Evolutionary conservation across 2,329 filamentous ascomycete genomes (phyloP), one percentile per base, ranked within the genome.

Genomic region (Aspergillus neoniger): DNA sequence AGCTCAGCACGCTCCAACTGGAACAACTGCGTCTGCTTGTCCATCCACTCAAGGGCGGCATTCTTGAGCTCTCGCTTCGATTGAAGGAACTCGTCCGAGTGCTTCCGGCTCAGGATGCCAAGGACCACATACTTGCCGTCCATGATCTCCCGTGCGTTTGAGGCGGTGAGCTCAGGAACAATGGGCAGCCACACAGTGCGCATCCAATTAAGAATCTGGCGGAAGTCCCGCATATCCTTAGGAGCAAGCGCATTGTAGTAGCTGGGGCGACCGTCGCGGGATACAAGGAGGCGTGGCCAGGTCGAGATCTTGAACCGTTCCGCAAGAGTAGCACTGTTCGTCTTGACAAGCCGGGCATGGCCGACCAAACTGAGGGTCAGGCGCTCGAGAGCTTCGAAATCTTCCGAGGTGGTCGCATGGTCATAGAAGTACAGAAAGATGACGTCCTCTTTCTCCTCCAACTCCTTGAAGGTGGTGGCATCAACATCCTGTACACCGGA

Each of bases 361-460:
- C 94, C 95, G 61, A 99, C 92, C 59, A 99, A 84, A 75, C 88
- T 93, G 57, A 98, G 83, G 15, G 92, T 91, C 32, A 99, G 80
- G 41, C 92, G 88, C 64, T 98, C 92, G 47, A 99, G 81, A 21
- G 94, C 93, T 68, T 85, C 83, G 72, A 99, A 96, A 73, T 99
- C 95, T 77, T 99, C 95, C 47, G 83, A 88, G 0, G 92, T 96
- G 2, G 94, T 97, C 12, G 95, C 95, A 68, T 96, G 88, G 73
- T 99, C 95, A 77, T 97, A 99, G 77, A 98, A 96, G 80, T 98
- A 99, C 67, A 96, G 80, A 76, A 99, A 99, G 57, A 98, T 89
- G 63, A 99, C 95, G 62, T 98, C 93, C 70, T 98, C 92, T 64
- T 90, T 94, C 81, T 95, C 85, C 76, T 99, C 94, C 69, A 99